Evolutionary conservation across 2,329 filamentous ascomycete genomes (phyloP).

Genomic region (Cladophialophora psammophila): DNA sequence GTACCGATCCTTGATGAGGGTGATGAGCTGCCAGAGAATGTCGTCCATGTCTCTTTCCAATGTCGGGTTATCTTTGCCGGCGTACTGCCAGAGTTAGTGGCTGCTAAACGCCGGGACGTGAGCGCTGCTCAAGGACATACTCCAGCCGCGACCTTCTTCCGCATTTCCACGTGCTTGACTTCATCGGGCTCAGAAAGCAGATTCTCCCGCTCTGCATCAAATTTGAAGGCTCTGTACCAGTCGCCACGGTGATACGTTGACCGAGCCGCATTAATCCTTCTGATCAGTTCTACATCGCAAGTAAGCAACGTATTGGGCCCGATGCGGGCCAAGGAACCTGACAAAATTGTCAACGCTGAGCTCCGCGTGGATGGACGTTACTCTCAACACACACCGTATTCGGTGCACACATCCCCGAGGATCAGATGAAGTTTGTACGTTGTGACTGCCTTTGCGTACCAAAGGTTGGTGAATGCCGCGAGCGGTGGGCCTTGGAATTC

Average conservation of each 20-base stretch:
- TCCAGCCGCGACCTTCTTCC: conserved; percentile 61
- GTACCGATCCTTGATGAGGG: conserved; percentile 50
- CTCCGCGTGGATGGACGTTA: no score
- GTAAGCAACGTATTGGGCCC: conserved; percentile 60
- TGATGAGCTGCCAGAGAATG: conserved; percentile 1
- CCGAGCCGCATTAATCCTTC: conserved; percentile 22
- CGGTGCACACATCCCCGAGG: conserved; percentile 20
- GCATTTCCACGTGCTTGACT: conserved; percentile 54
- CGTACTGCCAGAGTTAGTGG: no score
- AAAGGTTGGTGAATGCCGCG: conserved; percentile 28
- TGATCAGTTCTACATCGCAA: conserved; percentile 57
- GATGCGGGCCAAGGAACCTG: conserved; percentile 56
- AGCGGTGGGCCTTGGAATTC: conserved; percentile 27
- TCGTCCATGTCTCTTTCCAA: conserved; percentile 11
- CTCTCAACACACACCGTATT: conserved; percentile 32
- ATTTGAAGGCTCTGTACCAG: conserved; percentile 57
- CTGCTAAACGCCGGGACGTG: no score
- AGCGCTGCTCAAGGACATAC: no score
- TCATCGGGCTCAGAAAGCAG: conserved; percentile 61
- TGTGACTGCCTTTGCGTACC: conserved; percentile 24
- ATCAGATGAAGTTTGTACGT: conserved; percentile 12
- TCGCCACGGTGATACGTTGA: conserved; percentile 39
- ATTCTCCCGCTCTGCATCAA: conserved; percentile 63
- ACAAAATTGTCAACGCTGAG: no score
- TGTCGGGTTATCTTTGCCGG: conserved; percentile 8